phyloP scores from a whole-genome alignment of 2,329 filamentous ascomycete genomes.

The Chrysoporthe puriensis region DNA sequence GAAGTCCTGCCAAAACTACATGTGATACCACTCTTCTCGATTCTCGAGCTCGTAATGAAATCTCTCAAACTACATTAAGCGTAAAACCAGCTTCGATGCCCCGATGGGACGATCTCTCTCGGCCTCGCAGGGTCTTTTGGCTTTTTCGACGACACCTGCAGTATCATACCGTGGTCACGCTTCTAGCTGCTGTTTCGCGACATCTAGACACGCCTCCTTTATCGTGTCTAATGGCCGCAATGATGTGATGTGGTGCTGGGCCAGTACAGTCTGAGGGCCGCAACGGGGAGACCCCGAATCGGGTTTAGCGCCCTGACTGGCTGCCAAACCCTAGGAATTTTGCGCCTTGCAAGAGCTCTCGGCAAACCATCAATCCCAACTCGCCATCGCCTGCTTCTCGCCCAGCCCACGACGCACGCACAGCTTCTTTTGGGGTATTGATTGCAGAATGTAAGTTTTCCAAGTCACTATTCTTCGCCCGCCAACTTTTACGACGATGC shows the following conservation, averaged over 20 bases:
- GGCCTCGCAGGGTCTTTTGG: not conserved
- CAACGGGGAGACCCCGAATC: conserved; percentile 45
- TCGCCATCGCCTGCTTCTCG: conserved; percentile 21
- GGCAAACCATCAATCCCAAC: conserved; percentile 18
- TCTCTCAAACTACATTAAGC: conserved; percentile 34
- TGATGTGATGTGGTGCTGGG: conserved; percentile 1
- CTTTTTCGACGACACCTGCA: not conserved
- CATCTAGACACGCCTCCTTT: too few relatives aligned
- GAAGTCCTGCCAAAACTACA: conserved; percentile 42
- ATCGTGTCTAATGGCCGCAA: not conserved
- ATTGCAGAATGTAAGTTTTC: conserved; percentile 24
- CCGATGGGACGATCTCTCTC: not conserved
- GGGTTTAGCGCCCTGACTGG: conserved; percentile 40
- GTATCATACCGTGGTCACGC: not conserved
- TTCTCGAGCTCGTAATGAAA: conserved; percentile 32
- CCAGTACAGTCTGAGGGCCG: not conserved
- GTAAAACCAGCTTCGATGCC: not conserved
- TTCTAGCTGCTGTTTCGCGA: not conserved
- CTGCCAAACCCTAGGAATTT: conserved; percentile 47
- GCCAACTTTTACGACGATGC: conserved; percentile 7
- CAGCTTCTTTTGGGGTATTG: conserved; percentile 14
- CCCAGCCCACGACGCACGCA: conserved; percentile 18
- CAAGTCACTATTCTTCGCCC: not conserved
- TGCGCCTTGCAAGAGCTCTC: conserved; percentile 27
- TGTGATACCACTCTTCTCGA: conserved; percentile 32